Evolutionary conservation across 2,329 filamentous ascomycete species (phyloP).

Genomic region (Epichloe baconii): DNA sequence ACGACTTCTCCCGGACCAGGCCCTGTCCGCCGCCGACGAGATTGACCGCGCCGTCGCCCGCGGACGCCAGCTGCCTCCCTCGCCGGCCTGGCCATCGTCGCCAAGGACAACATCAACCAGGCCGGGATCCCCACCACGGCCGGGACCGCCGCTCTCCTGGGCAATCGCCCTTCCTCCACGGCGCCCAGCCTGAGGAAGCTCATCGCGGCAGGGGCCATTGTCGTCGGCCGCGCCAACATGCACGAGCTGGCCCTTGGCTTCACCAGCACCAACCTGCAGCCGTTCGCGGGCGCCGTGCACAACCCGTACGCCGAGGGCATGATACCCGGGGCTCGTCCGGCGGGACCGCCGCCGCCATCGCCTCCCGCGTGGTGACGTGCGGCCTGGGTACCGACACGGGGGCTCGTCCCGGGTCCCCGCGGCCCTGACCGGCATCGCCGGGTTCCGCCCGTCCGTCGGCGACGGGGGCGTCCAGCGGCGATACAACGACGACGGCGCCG

Average conservation of each 20-base stretch:
- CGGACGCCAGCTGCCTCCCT: constrained; percentile 8
- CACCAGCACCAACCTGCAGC: constrained; percentile 9
- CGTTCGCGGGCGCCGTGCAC: constrained; percentile 9
- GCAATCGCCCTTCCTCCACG: constrained; percentile 5
- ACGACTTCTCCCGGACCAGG: constrained; percentile 1
- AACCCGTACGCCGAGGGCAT: constrained; percentile 7
- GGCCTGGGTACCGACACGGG: constrained; percentile 12
- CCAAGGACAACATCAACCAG: constrained; percentile 12
- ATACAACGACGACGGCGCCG: constrained; percentile 15
- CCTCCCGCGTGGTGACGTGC: constrained; percentile 10
- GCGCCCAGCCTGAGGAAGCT: constrained; percentile 10
- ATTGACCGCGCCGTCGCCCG: constrained; percentile 3
- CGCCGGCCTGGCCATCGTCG: constrained; percentile 11
- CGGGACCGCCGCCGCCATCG: constrained; percentile 9
- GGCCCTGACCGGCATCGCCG: constrained; percentile 10
- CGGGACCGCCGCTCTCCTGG: constrained; percentile 7
- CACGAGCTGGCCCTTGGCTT: constrained; percentile 15
- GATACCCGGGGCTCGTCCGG: constrained; percentile 12
- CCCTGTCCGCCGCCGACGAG: not conserved
- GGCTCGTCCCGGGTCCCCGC: constrained; percentile 10
- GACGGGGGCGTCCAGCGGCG: constrained; percentile 7
- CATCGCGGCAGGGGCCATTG: constrained; percentile 14
- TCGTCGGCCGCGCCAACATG: constrained; percentile 41
- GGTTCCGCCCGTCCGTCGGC: constrained; percentile 9
- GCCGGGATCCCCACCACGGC: constrained; percentile 6